Evolutionary conservation across 768 basidiomycete genomes (phyloP).

Genomic region (Rubroboletus satanas): DNA sequence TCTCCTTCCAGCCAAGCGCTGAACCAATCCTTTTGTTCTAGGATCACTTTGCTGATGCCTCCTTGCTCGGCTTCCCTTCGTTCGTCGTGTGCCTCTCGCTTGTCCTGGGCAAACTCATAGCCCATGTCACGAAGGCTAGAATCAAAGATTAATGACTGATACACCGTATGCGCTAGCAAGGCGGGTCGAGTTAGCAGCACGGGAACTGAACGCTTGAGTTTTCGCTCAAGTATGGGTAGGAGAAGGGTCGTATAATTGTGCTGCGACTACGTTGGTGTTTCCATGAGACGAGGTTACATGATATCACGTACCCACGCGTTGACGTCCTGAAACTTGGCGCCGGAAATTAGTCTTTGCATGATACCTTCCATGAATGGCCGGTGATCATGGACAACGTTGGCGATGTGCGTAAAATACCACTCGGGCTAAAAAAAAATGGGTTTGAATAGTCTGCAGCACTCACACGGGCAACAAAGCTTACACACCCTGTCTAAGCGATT

Average conservation of each 20-base stretch:
- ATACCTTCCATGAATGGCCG: slow-evolving; percentile 71
- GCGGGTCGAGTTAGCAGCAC: slow-evolving; percentile 72
- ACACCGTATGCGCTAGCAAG: slow-evolving; percentile 91
- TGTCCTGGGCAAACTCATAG: slow-evolving; percentile 47
- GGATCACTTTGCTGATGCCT: slow-evolving; percentile 77
- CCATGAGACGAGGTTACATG: background rate
- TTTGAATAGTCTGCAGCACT: background rate
- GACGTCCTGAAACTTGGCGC: slow-evolving; percentile 58
- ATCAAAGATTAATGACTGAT: slow-evolving; percentile 89
- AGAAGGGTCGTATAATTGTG: slow-evolving; percentile 80
- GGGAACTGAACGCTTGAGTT: slow-evolving; percentile 73
- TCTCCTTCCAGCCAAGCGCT: slow-evolving; percentile 88
- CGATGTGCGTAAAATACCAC: slow-evolving; percentile 92
- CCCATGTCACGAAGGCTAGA: slow-evolving; percentile 69
- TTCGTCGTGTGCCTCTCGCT: slow-evolving; percentile 6
- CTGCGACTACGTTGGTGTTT: slow-evolving; percentile 37
- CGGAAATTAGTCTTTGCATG: slow-evolving; percentile 64
- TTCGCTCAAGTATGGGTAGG: slow-evolving; percentile 70
- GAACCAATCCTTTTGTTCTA: slow-evolving; percentile 87
- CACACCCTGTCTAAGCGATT: slow-evolving; percentile 89
- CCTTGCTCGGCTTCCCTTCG: slow-evolving; percentile 47
- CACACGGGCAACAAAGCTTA: background rate
- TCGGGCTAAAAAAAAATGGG: slow-evolving; percentile 62
- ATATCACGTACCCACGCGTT: slow-evolving; percentile 66
- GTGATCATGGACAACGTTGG: slow-evolving; percentile 86